Base-by-base conservation (phyloP, 805 yeast genomes). In the Debaryomyces castellii region DNA sequence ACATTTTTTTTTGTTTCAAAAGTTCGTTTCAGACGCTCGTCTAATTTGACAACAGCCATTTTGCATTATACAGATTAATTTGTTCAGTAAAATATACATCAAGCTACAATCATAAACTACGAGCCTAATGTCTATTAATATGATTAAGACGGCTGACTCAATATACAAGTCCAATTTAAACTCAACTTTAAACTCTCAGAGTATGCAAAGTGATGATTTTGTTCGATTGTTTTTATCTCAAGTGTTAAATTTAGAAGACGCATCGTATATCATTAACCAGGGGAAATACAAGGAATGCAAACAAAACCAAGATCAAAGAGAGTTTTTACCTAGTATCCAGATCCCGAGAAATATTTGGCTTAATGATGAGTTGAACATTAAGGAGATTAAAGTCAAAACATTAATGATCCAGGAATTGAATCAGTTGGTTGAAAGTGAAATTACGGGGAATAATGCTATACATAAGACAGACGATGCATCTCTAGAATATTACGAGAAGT, bases 321-420 rank as follows among this genome's bases (percentile, higher is more conserved):
- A 69, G 38, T 52, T 69, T 14, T 46, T 71, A 30, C 69, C 71
- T 21, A 64, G 60, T 32, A 54, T 71, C 2, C 51, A 54, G 2
- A 54, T 71, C 9, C 76, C 77, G 4, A 45, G 45, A 18, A 74
- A 71, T 48, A 47, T 69, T 18, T 72, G 77, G 77, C 52, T 65
- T 24, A 49, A 52, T 25, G 64, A 63, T 17, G 66, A 64, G 9
- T 56, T 70, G 8, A 45, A 47, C 12, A 57, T 71, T 40, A 57
- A 59, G 28, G 66, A 69, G 44, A 49, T 59, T 41, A 63, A 59
- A 41, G 54, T 66, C 34, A 72, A 72, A 49, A 58, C 58, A 18
- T 50, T 62, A 12, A 47, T 71, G 41, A 51, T 72, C 36, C 49
- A 48, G 18, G 75, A 71, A 34, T 56, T 69, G 25, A 67, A 67